A percentile compares a stretch with the other conserved stretches of the same genome.
Conservation (phyloP, 257 asterid genomes). For the Handroanthus guayacan region DNA sequence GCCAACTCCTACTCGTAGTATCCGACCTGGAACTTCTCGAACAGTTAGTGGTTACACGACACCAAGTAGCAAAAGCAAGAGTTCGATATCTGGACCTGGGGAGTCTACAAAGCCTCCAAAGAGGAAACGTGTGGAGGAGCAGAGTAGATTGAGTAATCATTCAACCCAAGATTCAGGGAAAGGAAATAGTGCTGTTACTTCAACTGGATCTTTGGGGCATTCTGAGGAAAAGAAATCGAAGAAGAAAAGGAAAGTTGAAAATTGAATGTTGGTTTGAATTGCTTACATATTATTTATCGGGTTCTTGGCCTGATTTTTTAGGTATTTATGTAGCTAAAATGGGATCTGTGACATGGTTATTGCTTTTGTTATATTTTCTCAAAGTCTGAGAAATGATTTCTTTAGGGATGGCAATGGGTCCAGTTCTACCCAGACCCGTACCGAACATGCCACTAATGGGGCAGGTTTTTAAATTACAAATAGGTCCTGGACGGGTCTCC, state of each 20-base stretch:
- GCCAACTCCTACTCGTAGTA: slow-evolving; percentile 49
- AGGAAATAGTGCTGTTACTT: slow-evolving; percentile 47
- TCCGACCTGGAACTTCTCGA: slow-evolving; percentile 36
- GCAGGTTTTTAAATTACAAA: too few relatives aligned
- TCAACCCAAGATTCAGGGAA: slow-evolving; percentile 51
- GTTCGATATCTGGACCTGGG: slow-evolving; percentile 33
- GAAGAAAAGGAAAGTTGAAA: slow-evolving; percentile 43
- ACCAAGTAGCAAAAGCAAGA: slow-evolving; percentile 43
- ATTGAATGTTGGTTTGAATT: slow-evolving; percentile 28
- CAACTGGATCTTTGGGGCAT: slow-evolving; percentile 47
- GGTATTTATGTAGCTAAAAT: neutral
- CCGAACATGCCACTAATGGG: too few relatives aligned
- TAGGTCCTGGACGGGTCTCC: too few relatives aligned
- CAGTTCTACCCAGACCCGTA: too few relatives aligned
- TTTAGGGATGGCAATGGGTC: too few relatives aligned
- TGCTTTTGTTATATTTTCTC: too few relatives aligned
- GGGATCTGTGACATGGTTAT: too few relatives aligned
- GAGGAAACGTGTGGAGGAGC: slow-evolving; percentile 44
- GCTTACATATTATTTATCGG: neutral
- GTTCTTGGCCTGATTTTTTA: neutral
- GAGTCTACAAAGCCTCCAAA: slow-evolving; percentile 42
- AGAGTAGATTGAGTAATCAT: slow-evolving; percentile 37
- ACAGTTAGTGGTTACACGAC: slow-evolving; percentile 37
- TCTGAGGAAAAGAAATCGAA: slow-evolving; percentile 49
- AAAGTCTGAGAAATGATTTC: too few relatives aligned